phyloP scores from a whole-genome alignment of 129 eudicot genomes.

The Calendula officinalis region DNA sequence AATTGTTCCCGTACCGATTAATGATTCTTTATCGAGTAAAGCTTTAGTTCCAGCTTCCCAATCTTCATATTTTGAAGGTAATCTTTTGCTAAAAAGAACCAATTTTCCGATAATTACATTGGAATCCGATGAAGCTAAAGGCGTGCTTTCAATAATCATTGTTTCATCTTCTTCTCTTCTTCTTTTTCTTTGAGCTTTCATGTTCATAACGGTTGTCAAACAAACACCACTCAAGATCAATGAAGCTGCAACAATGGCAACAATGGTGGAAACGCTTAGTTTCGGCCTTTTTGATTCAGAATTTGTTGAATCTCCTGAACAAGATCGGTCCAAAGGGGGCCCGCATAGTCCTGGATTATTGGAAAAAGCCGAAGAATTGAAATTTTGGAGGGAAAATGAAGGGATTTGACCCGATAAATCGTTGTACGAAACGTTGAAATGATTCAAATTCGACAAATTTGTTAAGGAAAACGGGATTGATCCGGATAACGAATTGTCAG shows the following conservation, averaged over 20 bases:
- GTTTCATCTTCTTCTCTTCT: slow-evolving; percentile 54
- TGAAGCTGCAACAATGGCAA: slow-evolving; percentile 90
- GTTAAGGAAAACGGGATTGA: slow-evolving; percentile 55
- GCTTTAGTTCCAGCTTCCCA: slow-evolving; percentile 97
- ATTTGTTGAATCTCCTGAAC: slow-evolving; percentile 34
- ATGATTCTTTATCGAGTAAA: slow-evolving; percentile 77
- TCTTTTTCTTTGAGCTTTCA: slow-evolving; percentile 59
- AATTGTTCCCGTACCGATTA: slow-evolving; percentile 78
- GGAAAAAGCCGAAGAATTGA: slow-evolving; percentile 29
- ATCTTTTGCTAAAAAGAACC: slow-evolving; percentile 84
- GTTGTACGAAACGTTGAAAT: slow-evolving; percentile 80
- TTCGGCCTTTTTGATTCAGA: slow-evolving; percentile 42
- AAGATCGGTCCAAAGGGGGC: slow-evolving; percentile 49
- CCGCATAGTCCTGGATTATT: slow-evolving; percentile 79
- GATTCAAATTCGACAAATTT: slow-evolving; percentile 48
- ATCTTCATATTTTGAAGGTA: slow-evolving; percentile 92
- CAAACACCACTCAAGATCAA: slow-evolving; percentile 74
- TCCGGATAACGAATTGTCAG: slow-evolving; percentile 67
- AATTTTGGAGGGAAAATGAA: slow-evolving; percentile 33
- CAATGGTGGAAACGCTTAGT: slow-evolving; percentile 72
- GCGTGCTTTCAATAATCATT: slow-evolving; percentile 65
- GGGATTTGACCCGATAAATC: slow-evolving; percentile 67
- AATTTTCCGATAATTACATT: slow-evolving; percentile 75
- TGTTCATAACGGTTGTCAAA: slow-evolving; percentile 61
- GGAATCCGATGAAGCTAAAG: slow-evolving; percentile 71